phyloP scores from a whole-genome alignment of 805 yeast genomes.

The Teunomyces pallodes region DNA sequence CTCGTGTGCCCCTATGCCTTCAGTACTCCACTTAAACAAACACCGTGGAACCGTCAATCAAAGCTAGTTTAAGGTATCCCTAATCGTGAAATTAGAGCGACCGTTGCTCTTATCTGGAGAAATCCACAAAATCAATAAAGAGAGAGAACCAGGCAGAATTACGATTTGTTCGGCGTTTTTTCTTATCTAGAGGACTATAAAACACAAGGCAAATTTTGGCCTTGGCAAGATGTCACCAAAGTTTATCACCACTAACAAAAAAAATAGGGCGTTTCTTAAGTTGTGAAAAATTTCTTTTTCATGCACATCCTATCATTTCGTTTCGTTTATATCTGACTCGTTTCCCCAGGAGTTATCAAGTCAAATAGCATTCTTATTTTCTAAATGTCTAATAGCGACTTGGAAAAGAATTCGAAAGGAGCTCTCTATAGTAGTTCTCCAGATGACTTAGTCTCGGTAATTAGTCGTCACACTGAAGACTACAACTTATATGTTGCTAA shows the following conservation, averaged over 20 bases:
- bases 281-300: not conserved
- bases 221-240: conserved; percentile 1
- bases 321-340: not conserved
- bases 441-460: conserved; percentile 27
- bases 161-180: not conserved
- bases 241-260: not conserved
- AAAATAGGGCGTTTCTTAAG: not conserved
- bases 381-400: conserved; percentile 5
- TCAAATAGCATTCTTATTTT: not conserved
- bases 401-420: conserved; percentile 14
- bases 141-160: not conserved
- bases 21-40: too few species aligned
- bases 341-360: not conserved
- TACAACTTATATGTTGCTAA: conserved; percentile 45
- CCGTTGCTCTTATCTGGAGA: not conserved
- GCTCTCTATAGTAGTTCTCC: not conserved
- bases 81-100: not conserved
- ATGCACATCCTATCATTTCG: not conserved
- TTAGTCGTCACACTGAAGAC: conserved; percentile 45
- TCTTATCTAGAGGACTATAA: not conserved
- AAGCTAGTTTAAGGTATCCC: too few species aligned
- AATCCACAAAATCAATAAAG: not conserved
- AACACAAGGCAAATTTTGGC: not conserved
- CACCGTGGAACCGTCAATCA: too few species aligned
- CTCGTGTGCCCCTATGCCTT: too few species aligned